phyloP scores from a whole-genome alignment of 495 filamentous ascomycete species.

The Lepidopterella palustris region DNA sequence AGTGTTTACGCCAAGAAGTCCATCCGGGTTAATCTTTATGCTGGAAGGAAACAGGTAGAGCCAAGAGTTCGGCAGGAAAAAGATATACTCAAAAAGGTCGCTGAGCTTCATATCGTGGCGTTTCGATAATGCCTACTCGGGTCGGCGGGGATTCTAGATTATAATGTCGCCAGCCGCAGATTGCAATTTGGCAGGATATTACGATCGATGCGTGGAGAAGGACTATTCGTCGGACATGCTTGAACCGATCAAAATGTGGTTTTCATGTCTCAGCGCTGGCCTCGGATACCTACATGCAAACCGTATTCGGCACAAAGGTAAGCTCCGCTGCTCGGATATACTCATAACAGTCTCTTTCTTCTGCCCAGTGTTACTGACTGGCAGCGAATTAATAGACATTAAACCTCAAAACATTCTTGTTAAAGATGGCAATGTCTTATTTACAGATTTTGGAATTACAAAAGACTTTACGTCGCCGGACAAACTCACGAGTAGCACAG shows the following conservation, averaged over 20 bases:
- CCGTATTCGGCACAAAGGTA: neutral
- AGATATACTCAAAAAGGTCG: neutral
- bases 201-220: neutral
- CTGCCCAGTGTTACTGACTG: too few species aligned
- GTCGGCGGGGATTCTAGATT: neutral
- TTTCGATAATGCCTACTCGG: neutral
- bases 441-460: neutral
- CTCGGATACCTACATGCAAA: neutral
- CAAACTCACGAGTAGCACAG: neutral
- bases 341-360: neutral
- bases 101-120: neutral
- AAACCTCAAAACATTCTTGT: neutral
- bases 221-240: neutral
- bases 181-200: neutral
- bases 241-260: neutral
- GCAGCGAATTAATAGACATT: too few species aligned
- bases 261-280: neutral
- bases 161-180: neutral
- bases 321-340: neutral
- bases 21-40: neutral
- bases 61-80: neutral
- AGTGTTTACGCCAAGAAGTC: neutral
- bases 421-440: neutral
- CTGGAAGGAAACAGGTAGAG: neutral
- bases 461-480: neutral